A percentile compares a stretch with the other conserved stretches of the same genome.
Evolutionary conservation across 805 yeast species (phyloP).

Genomic region (Myxozyma sirexii): DNA sequence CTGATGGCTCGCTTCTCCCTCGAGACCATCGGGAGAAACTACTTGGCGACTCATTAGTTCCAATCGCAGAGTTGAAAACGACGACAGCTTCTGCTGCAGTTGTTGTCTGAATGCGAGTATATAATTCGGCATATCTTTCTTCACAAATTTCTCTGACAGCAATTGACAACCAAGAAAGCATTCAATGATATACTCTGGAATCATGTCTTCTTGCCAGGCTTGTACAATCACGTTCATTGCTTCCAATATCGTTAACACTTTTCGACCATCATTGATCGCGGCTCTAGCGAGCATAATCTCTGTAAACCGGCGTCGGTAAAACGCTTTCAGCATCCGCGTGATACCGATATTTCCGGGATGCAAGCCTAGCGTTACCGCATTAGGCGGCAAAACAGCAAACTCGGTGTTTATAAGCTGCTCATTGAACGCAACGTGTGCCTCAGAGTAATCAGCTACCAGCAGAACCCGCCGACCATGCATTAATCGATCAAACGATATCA

Average conservation of each 20-base stretch:
- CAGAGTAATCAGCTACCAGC: conserved; percentile 26
- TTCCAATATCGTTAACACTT: conserved; percentile 17
- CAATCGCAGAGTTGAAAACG: background rate
- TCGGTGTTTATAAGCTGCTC: conserved; percentile 21
- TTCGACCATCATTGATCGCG: conserved; percentile 9
- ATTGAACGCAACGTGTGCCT: conserved; percentile 16
- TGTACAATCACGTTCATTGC: conserved; percentile 27
- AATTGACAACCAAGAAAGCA: conserved; percentile 13
- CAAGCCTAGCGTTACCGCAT: conserved; percentile 8
- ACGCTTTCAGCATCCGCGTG: conserved; percentile 21
- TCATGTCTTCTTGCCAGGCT: conserved; percentile 29
- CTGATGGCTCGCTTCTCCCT: background rate
- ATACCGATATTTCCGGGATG: conserved; percentile 26
- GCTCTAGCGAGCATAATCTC: conserved; percentile 25
- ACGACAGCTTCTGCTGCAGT: background rate
- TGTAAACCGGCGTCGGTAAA: conserved; percentile 25
- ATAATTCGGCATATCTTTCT: background rate
- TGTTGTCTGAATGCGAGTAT: conserved; percentile 1
- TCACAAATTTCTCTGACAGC: background rate
- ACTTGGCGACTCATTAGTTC: background rate
- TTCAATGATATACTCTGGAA: conserved; percentile 11
- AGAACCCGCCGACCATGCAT: conserved; percentile 30
- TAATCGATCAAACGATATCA: conserved; percentile 26
- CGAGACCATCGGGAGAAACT: background rate
- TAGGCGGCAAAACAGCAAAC: conserved; percentile 24